A percentile compares a stretch with the other conserved stretches of the same genome.
Conservation (phyloP, 148 eudicot species). For the Cornus florida region DNA sequence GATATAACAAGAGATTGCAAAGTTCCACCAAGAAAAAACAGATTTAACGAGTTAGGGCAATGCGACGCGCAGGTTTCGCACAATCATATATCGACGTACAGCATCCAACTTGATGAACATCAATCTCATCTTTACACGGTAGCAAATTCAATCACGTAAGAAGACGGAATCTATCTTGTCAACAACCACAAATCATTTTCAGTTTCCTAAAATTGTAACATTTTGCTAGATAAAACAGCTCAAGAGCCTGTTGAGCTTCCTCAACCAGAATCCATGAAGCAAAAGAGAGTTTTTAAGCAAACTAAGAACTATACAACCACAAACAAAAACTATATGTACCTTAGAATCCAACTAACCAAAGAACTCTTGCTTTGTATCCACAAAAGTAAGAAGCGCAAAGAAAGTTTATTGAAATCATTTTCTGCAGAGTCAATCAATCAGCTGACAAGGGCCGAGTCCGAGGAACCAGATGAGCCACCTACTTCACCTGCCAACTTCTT, state of each 20-base stretch:
- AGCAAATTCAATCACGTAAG: background rate
- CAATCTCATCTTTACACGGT: no score
- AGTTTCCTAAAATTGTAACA: no score
- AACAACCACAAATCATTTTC: no score
- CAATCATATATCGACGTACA: background rate
- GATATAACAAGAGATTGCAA: no score
- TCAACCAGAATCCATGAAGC: background rate
- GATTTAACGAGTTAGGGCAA: no score
- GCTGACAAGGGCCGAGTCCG: slow-evolving; percentile 26
- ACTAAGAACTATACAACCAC: slow-evolving; percentile 24
- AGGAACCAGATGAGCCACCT: slow-evolving; percentile 35
- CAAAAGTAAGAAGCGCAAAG: slow-evolving; percentile 20
- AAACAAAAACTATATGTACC: slow-evolving; percentile 10
- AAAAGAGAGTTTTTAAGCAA: background rate
- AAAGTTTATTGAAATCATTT: slow-evolving; percentile 1
- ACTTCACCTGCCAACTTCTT: slow-evolving; percentile 38
- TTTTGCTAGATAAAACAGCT: background rate
- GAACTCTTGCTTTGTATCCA: slow-evolving; percentile 30
- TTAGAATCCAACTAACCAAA: slow-evolving; percentile 17
- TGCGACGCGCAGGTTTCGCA: background rate
- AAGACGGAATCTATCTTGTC: background rate
- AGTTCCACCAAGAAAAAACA: no score
- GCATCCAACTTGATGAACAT: no score
- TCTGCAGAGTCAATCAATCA: slow-evolving; percentile 22
- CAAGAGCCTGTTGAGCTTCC: background rate